These are phyloP conservation scores for Mimosa bimucronata DNA, from an alignment of 306 rosid species.

Conservation along the genomic window DNA sequence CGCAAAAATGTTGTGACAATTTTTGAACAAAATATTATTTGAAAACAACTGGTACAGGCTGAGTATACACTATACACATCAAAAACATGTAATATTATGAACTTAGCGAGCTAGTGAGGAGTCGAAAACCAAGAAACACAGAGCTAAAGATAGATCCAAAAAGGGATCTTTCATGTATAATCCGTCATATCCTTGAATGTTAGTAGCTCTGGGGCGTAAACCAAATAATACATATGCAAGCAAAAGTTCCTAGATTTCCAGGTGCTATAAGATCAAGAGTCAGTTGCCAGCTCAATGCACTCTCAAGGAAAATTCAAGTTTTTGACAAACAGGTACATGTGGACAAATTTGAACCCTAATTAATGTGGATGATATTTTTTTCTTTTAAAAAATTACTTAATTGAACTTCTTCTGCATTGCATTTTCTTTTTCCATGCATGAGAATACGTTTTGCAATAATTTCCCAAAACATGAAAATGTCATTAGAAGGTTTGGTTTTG, in stretches of 20 bases:
- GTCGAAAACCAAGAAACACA: slow-evolving; percentile 6
- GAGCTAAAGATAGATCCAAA: background rate
- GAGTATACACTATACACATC: slow-evolving; percentile 7
- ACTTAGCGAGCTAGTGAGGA: slow-evolving; percentile 14
- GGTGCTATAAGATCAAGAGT: background rate
- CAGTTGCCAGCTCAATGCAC: background rate
- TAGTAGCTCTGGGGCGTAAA: background rate
- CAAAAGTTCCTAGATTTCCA: background rate
- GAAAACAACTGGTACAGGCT: slow-evolving; percentile 13
- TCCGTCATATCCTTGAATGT: background rate
- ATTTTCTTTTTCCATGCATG: background rate
- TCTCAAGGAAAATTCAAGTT: background rate
- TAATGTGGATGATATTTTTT: slow-evolving; percentile 1
- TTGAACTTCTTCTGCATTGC: background rate
- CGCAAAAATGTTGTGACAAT: background rate
- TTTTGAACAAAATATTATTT: slow-evolving; percentile 2
- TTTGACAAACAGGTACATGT: slow-evolving; percentile 13
- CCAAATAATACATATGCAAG: background rate
- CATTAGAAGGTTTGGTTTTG: slow-evolving; percentile 22
- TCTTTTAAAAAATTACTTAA: background rate
- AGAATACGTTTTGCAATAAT: slow-evolving; percentile 14
- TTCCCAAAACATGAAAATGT: slow-evolving; percentile 1
- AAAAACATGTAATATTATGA: slow-evolving; percentile 8
- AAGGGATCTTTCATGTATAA: background rate
- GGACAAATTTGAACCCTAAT: slow-evolving; percentile 21